These are phyloP conservation scores for Coprinellus micaceus DNA, from an alignment of 768 basidiomycete species.

Conservation along the genomic window DNA sequence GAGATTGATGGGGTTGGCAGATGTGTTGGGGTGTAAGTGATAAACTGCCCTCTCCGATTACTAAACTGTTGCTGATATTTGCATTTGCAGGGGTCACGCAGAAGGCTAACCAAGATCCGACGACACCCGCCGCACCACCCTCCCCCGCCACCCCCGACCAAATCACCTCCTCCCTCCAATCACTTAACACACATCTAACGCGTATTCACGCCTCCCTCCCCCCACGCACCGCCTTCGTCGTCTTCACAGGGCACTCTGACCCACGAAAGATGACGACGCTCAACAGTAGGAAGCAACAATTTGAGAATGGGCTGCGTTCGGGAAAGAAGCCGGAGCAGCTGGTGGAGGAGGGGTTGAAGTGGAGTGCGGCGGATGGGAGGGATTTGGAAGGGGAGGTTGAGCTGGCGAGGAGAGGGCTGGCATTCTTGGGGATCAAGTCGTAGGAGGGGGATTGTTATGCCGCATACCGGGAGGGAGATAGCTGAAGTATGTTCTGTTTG, in stretches of 20 bases:
- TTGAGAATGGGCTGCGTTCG: slow-evolving; percentile 60
- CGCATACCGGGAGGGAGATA: too few species aligned
- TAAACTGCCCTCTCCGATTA: slow-evolving; percentile 2
- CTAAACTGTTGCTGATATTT: neutral
- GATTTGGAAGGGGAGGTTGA: slow-evolving; percentile 79
- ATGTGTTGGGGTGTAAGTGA: slow-evolving; percentile 73
- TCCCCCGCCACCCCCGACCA: slow-evolving; percentile 23
- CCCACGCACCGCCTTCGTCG: slow-evolving; percentile 71
- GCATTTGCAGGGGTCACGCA: slow-evolving; percentile 55
- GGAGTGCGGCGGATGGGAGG: slow-evolving; percentile 75
- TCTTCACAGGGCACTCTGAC: slow-evolving; percentile 88
- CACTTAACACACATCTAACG: slow-evolving; percentile 60
- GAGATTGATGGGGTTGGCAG: slow-evolving; percentile 78
- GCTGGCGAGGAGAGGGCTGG: slow-evolving; percentile 73
- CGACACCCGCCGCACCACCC: slow-evolving; percentile 19
- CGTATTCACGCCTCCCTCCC: slow-evolving; percentile 69
- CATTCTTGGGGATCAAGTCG: slow-evolving; percentile 69
- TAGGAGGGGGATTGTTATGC: too few species aligned
- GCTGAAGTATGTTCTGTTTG: too few species aligned
- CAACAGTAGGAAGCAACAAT: slow-evolving; percentile 63
- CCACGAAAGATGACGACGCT: slow-evolving; percentile 77
- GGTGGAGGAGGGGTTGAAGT: slow-evolving; percentile 44
- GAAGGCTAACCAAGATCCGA: slow-evolving; percentile 41
- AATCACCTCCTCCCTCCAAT: slow-evolving; percentile 35
- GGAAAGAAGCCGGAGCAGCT: slow-evolving; percentile 58